phyloP scores from a whole-genome alignment of 148 eudicot genomes.

The Persicaria maculosa region DNA sequence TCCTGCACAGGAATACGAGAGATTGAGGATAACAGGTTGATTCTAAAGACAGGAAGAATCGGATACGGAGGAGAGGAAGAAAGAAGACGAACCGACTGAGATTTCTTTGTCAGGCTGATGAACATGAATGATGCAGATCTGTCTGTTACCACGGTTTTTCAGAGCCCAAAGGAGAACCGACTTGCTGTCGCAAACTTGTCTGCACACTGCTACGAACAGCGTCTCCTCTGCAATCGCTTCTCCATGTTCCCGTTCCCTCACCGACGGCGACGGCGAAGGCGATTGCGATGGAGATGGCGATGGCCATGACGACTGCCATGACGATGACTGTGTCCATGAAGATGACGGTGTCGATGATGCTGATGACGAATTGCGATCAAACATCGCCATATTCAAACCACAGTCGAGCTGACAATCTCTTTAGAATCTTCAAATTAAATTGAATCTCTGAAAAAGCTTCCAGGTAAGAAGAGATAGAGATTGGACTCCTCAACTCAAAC shows the following conservation, averaged over 20 bases:
- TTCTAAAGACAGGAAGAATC: not conserved
- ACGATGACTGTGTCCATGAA: too few relatives aligned
- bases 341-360: not conserved
- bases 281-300: too few relatives aligned
- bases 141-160: constrained; percentile 24
- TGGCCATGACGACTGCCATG: too few relatives aligned
- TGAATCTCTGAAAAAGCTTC: not conserved
- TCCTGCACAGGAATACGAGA: not conserved
- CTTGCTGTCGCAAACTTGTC: constrained; percentile 32
- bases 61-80: not conserved
- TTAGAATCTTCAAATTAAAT: not conserved
- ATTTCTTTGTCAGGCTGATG: constrained; percentile 43
- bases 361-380: not conserved
- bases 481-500: not conserved
- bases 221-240: constrained; percentile 1
- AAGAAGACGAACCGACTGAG: constrained; percentile 31
- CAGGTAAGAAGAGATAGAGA: not conserved
- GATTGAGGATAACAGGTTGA: not conserved
- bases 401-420: not conserved
- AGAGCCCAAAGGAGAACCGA: constrained; percentile 40
- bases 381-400: not conserved
- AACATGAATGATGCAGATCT: constrained; percentile 46
- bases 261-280: not conserved
- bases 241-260: not conserved
- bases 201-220: constrained; percentile 43